phyloP scores from a whole-genome alignment of 768 basidiomycete genomes.

The Mycena pura region DNA sequence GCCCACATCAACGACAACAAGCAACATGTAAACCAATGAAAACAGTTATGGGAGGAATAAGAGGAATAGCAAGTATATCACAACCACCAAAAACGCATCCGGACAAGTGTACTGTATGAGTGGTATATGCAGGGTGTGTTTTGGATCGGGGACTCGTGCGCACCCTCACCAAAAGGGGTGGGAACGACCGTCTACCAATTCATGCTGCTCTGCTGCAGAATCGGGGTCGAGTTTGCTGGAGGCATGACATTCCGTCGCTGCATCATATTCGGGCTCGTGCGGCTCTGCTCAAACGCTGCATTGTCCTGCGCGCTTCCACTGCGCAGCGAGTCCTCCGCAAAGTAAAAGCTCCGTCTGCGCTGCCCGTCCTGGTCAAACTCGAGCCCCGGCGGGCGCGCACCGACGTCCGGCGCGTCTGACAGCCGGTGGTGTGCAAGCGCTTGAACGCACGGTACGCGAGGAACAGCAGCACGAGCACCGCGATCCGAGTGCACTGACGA shows the following conservation, averaged over 20 bases:
- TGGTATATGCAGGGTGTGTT: slow-evolving; percentile 22
- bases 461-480: slow-evolving; percentile 67
- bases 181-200: slow-evolving; percentile 68
- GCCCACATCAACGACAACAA: too few relatives aligned
- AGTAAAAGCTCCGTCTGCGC: slow-evolving; percentile 83
- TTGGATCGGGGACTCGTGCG: slow-evolving; percentile 3
- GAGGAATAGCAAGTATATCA: neutral
- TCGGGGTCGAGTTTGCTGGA: slow-evolving; percentile 75
- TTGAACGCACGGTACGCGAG: slow-evolving; percentile 75
- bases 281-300: slow-evolving; percentile 43
- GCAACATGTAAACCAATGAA: too few relatives aligned
- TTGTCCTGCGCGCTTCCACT: slow-evolving; percentile 46
- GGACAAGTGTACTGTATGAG: neutral
- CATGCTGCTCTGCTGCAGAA: slow-evolving; percentile 83
- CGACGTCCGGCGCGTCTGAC: slow-evolving; percentile 59
- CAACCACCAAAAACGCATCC: slow-evolving; percentile 17
- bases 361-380: slow-evolving; percentile 82
- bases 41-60: too few relatives aligned
- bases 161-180: neutral
- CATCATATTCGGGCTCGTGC: slow-evolving; percentile 47
- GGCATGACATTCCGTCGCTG: slow-evolving; percentile 67
- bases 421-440: slow-evolving; percentile 75
- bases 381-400: slow-evolving; percentile 65
- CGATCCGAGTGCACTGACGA: slow-evolving; percentile 28
- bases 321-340: slow-evolving; percentile 83